A percentile compares a stretch with the other conserved stretches of the same genome.
Conservation (phyloP, 1,284 basidiomycete species). For the Ustilago trichophora region DNA sequence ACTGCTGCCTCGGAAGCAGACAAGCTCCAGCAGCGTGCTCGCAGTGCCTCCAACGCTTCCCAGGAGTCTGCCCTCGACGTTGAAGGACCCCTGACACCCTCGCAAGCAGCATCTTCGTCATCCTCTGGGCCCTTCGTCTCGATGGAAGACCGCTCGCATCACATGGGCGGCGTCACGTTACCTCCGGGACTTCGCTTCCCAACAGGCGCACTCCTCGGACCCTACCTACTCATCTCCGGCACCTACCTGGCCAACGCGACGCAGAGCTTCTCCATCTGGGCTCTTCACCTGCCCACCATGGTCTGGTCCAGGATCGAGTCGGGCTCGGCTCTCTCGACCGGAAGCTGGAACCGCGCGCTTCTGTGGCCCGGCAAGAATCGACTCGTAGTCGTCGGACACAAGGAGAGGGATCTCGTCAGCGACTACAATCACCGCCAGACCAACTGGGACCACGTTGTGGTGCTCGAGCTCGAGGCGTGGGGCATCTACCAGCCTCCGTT, state of each 20-base stretch:
- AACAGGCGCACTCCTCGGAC: conserved; percentile 53
- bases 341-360: conserved; percentile 60
- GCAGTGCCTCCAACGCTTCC: conserved; percentile 31
- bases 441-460: conserved; percentile 60
- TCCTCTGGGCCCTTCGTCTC: conserved; percentile 22
- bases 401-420: conserved; percentile 58
- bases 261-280: conserved; percentile 62
- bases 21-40: conserved; percentile 9
- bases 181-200: conserved; percentile 64
- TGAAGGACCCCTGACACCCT: conserved; percentile 29
- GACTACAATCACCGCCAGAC: conserved; percentile 65
- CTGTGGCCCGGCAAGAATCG: conserved; percentile 55
- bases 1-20: neutral
- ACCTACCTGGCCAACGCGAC: conserved; percentile 63
- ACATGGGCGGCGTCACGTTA: conserved; percentile 54
- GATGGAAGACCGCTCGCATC: conserved; percentile 45
- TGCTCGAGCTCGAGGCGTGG: conserved; percentile 61
- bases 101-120: conserved; percentile 10
- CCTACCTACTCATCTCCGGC: conserved; percentile 58
- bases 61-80: conserved; percentile 39
- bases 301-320: conserved; percentile 58
- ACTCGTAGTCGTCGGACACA: conserved; percentile 57
- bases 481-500: conserved; percentile 59
- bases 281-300: conserved; percentile 57
- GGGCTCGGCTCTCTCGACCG: conserved; percentile 50